Conservation (phyloP, 176 grass and related monocot species). For the Aegilops sharonensis region DNA sequence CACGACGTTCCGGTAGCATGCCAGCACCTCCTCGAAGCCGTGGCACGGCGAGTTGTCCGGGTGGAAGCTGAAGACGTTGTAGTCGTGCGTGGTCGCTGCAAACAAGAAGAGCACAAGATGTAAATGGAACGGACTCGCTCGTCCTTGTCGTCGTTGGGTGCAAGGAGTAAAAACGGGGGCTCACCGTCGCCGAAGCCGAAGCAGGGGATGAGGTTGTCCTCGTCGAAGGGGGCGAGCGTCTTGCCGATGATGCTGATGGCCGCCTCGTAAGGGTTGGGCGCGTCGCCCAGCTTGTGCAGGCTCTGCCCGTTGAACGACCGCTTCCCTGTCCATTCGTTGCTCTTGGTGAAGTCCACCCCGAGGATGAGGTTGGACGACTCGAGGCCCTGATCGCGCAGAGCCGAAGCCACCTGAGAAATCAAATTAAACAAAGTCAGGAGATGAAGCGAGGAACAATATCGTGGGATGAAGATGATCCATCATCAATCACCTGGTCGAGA, state of each 20-base stretch:
- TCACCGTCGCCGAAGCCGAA: conserved; percentile 93
- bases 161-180: not conserved
- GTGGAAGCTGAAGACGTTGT: conserved; percentile 84
- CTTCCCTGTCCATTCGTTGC: conserved; percentile 97
- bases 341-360: conserved; percentile 98
- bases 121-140: not conserved
- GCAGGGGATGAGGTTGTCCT: conserved; percentile 91
- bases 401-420: conserved; percentile 49
- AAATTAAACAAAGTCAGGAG: not conserved
- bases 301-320: conserved; percentile 72
- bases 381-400: conserved; percentile 58
- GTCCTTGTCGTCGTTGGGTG: not conserved
- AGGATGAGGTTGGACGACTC: conserved; percentile 96
- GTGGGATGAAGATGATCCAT: not conserved
- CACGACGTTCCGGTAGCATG: conserved; percentile 70
- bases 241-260: conserved; percentile 91
- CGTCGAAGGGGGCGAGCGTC: conserved; percentile 84
- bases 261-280: conserved; percentile 82
- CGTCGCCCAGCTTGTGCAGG: conserved; percentile 53
- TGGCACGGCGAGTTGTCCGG: conserved; percentile 66
- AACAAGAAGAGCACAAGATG: not conserved
- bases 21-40: conserved; percentile 89
- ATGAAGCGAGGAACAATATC: not conserved
- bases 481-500: conserved; percentile 59
- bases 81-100: conserved; percentile 82